phyloP scores from a whole-genome alignment of 2,329 filamentous ascomycete species.

The Pyrenochaeta sp. region DNA sequence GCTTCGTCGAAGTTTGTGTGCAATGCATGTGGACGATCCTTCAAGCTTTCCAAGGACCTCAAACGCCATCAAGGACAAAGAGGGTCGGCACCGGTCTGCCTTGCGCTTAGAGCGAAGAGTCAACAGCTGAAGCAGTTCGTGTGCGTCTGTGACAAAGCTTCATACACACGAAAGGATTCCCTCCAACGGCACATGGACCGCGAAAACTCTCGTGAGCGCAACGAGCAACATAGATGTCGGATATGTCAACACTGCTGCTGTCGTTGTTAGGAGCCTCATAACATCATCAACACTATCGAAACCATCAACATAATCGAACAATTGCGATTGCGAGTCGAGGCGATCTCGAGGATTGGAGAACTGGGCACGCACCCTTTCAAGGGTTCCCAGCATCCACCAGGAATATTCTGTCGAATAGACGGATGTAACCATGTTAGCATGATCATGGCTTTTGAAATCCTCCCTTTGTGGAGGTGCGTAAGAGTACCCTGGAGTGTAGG shows the following conservation, averaged over 20 bases:
- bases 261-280: too few species aligned
- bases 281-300: too few species aligned
- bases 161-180: not conserved
- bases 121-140: too few species aligned
- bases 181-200: not conserved
- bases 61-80: not conserved
- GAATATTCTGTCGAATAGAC: not conserved
- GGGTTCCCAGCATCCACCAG: too few species aligned
- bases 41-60: constrained; percentile 1
- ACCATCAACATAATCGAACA: too few species aligned
- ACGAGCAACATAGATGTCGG: not conserved
- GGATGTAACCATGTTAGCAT: constrained; percentile 3
- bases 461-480: not conserved
- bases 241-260: too few species aligned
- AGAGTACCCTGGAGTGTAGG: not conserved
- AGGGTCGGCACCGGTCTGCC: not conserved
- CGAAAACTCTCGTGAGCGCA: not conserved
- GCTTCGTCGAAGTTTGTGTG: not conserved
- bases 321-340: too few species aligned
- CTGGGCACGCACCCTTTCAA: too few species aligned
- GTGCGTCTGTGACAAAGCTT: not conserved
- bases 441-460: not conserved
- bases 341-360: too few species aligned
- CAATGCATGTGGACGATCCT: not conserved
- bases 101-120: not conserved